phyloP scores from a whole-genome alignment of 331 rosid genomes.

The Malus hybrid region DNA sequence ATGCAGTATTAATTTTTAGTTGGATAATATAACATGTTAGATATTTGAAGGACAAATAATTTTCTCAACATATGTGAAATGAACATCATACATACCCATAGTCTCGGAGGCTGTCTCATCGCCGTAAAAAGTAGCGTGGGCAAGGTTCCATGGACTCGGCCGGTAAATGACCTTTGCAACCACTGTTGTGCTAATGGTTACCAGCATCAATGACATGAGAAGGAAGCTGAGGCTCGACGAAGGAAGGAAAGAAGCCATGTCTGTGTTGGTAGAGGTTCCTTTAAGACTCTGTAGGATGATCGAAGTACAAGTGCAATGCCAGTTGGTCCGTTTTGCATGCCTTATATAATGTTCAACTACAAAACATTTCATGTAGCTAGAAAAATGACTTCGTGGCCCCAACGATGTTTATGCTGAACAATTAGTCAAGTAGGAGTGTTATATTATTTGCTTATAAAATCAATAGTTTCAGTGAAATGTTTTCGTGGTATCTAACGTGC shows the following conservation, averaged over 20 bases:
- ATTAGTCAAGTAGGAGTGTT: background rate
- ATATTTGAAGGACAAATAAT: background rate
- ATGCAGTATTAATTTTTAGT: background rate
- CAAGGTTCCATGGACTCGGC: conserved; percentile 61
- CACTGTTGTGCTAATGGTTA: conserved; percentile 15
- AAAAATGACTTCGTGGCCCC: conserved; percentile 40
- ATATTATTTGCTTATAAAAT: background rate
- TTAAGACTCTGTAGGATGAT: background rate
- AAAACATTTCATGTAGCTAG: background rate
- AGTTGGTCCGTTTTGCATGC: conserved; percentile 10
- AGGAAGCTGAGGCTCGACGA: conserved; percentile 29
- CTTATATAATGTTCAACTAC: conserved; percentile 18
- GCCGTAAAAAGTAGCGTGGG: conserved; percentile 87
- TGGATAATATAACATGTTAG: background rate
- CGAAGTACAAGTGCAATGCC: conserved; percentile 11
- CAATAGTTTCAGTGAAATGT: background rate
- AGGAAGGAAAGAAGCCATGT: conserved; percentile 40
- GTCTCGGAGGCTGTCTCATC: conserved; percentile 82
- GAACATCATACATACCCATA: conserved; percentile 46
- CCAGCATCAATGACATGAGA: conserved; percentile 19
- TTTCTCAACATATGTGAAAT: background rate
- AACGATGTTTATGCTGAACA: conserved; percentile 30
- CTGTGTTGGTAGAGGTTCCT: background rate
- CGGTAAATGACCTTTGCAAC: conserved; percentile 22
- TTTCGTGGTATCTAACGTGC: background rate